Evolutionary conservation across 208 protist genomes (phyloP), one percentile per base, ranked within the genome.

Genomic region (Angomonas deanei): DNA sequence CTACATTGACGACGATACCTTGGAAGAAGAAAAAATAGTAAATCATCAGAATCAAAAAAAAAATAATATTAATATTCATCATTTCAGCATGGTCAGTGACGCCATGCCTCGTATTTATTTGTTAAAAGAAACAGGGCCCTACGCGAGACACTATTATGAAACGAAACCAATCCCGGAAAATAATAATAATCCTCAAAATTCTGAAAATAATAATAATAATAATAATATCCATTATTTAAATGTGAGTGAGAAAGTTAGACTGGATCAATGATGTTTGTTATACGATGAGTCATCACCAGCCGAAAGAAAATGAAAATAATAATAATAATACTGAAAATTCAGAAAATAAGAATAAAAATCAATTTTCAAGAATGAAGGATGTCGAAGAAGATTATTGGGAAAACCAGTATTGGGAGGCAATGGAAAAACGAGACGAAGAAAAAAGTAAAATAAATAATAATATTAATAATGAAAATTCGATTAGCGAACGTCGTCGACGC

Each of bases 351-450:
- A 8, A 15, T 15, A 15, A 8, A 15, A 15, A 15, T 15, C 10
- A 15, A 8, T 15, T 8, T 11, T 15, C 47, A 3, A 62, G 66
- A 5, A 64, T 60, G n/a, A 49, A 70, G 13, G 70, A 80, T 19
- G 66, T 59, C 17, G 82, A 89, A 58, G 75, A 89, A 62, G 79
- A 72, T 11, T 86, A 79, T 48, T 86, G 78, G 78, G 82, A 82
- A 33, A 70, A 73, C 11, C 76, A 84, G 27, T 89, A 82, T 60
- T 89, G 83, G 83, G 59, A 64, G 48, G 52, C 73, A 10, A 34
- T 89, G 68, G 56, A 38, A 33, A 54, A 48, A 66, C 59, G 56
- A 61, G 59, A 42, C 27, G 49, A 70, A 64, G 36, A 52, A 70
- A n/a, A 15, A 24, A 15, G 15, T 42, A 42, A 42, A n/a, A 42